Base-by-base conservation (phyloP, 2,329 filamentous ascomycete genomes). In the Clonostachys sp. region DNA sequence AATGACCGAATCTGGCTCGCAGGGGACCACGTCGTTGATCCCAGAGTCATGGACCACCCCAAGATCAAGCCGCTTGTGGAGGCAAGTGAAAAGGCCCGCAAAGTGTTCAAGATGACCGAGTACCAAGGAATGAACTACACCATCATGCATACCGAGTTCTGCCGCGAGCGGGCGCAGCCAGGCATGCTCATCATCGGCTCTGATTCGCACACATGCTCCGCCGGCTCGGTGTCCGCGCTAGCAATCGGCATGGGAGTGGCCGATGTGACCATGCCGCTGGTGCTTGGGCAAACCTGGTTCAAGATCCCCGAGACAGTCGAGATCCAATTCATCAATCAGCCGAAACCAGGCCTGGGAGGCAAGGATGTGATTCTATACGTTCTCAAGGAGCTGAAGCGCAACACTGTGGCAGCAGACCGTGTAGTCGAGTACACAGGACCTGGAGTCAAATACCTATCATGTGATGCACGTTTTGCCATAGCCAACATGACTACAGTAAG, bases 1-100 rank as follows among this genome's bases (percentile, higher is more conserved):
- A 77, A 75, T 45, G 72, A 76, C 50, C 59, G 73, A 0, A 68
- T 77, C 52, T 77, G 73, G 74, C 61, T 78, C 5, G 73, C 72
- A 0, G 68, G 67, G 2, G 74, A 77, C 52, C 73, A 77, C 51
- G 62, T 70, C 5, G 71, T 75, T 5, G 71, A 77, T 45, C 73
- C 73, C 3, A 60, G 70, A 1, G 55, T 67, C 8, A 63, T 63
- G n/a, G 49, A 66, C 12, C 49, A 55, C 1, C 67, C 71, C 2
- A 53, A 60, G 33, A 58, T 68, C 34, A 56, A 64, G 48, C 54
- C 50, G 13, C 57, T 74, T n/a, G 61, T 73, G 5, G 58, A 64
- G 2, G 51, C 59, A 6, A 57, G 58, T 4, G 68, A 73, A 41
- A 57, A 54, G 43, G 68, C 69, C 3, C 61, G 63, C 45, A 48